phyloP scores from a whole-genome alignment of 2,329 filamentous ascomycete species.

The Colletotrichum horii region DNA sequence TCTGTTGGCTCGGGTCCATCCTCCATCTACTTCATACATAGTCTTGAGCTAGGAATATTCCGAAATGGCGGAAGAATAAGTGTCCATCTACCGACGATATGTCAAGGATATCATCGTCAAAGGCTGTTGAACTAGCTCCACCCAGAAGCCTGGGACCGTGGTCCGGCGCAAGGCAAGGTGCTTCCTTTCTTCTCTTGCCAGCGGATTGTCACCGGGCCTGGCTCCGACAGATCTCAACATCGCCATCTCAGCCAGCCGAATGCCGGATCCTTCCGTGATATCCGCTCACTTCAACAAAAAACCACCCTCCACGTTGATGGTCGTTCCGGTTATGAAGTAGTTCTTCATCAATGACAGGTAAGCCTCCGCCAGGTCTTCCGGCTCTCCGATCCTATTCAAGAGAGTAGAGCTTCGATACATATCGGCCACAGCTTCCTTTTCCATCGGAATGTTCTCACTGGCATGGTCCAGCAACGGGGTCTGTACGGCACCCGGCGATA shows the following conservation, averaged over 20 bases:
- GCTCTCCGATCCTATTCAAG: neutral
- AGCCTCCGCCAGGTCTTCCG: constrained; percentile 46
- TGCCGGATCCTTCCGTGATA: neutral
- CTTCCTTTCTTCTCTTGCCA: neutral
- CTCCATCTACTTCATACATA: neutral
- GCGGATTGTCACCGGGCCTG: neutral
- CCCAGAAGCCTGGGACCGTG: neutral
- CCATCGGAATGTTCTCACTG: neutral
- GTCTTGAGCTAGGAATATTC: neutral
- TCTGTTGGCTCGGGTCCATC: neutral
- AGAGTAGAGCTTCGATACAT: neutral
- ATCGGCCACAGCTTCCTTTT: neutral
- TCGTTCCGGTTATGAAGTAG: constrained; percentile 38
- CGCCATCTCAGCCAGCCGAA: neutral
- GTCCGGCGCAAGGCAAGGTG: neutral
- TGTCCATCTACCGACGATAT: neutral
- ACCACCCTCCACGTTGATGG: constrained; percentile 17
- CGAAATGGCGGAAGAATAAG: neutral
- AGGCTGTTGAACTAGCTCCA: neutral
- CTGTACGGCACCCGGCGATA: constrained; percentile 59
- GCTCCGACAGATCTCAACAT: neutral
- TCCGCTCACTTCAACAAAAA: neutral
- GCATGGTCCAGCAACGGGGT: constrained; percentile 43
- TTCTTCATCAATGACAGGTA: constrained; percentile 50
- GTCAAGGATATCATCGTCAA: neutral